Conservation (phyloP, 2,329 filamentous ascomycete species). For the Aspergillus arachidicola region DNA sequence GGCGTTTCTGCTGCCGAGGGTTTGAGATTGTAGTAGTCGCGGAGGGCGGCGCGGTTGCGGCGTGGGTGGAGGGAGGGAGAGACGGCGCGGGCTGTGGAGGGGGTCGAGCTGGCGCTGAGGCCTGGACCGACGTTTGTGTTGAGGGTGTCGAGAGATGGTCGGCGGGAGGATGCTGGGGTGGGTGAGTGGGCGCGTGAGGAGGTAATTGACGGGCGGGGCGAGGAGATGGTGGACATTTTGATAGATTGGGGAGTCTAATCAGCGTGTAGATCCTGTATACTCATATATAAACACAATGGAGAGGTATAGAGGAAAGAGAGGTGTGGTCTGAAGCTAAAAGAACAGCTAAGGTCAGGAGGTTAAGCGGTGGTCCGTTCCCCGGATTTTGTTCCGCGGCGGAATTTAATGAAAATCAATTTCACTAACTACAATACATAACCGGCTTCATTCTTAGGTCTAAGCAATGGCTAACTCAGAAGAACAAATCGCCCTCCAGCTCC, state of each 20-base stretch:
- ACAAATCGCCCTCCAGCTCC: constrained; percentile 57
- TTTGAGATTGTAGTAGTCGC: constrained; percentile 92
- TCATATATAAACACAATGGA: neutral
- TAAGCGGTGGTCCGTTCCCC: constrained; percentile 33
- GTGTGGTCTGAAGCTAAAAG: neutral
- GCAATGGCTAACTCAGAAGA: constrained; percentile 31
- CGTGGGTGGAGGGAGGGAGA: constrained; percentile 45
- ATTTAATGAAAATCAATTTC: neutral
- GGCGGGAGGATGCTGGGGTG: constrained; percentile 73
- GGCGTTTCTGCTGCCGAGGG: constrained; percentile 42
- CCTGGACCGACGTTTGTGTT: constrained; percentile 57
- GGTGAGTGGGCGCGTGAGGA: constrained; percentile 55
- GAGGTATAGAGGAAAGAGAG: neutral
- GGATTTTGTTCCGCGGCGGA: constrained; percentile 8
- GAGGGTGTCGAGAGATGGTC: constrained; percentile 70
- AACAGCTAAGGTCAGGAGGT: constrained; percentile 5
- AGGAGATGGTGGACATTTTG: constrained; percentile 62
- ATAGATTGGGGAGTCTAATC: constrained; percentile 6
- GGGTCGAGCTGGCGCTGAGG: constrained; percentile 46
- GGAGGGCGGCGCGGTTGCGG: constrained; percentile 80
- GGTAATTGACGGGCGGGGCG: constrained; percentile 61
- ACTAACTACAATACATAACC: neutral
- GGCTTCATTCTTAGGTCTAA: neutral
- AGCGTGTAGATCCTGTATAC: neutral
- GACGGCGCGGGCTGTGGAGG: constrained; percentile 45